Evolutionary conservation across 2,329 filamentous ascomycete genomes (phyloP).

Genomic region (Fusarium pseudoanthophilum): DNA sequence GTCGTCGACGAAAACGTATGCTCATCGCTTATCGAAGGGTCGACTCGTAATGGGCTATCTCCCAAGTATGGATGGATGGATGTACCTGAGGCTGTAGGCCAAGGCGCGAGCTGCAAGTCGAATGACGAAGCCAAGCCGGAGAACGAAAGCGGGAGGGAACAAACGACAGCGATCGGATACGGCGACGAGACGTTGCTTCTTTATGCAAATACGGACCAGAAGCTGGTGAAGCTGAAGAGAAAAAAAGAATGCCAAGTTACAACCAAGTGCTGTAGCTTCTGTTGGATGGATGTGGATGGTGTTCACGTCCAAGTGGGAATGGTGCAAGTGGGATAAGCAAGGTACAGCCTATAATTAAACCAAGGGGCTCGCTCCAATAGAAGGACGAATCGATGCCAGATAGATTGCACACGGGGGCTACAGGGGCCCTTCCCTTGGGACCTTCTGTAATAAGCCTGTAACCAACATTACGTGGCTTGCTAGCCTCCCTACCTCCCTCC

Average conservation of each 20-base stretch:
- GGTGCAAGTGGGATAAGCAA: slow-evolving; percentile 26
- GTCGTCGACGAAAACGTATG: slow-evolving; percentile 9
- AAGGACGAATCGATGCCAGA: slow-evolving; percentile 27
- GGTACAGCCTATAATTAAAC: slow-evolving; percentile 37
- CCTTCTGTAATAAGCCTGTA: slow-evolving; percentile 20
- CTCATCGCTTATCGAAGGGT: slow-evolving; percentile 37
- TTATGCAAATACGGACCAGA: neutral
- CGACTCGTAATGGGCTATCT: slow-evolving; percentile 16
- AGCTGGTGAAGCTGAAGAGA: neutral
- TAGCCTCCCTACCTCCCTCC: neutral
- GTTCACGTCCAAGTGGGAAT: slow-evolving; percentile 30
- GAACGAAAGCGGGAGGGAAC: neutral
- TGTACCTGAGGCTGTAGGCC: slow-evolving; percentile 7
- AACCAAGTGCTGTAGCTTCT: slow-evolving; percentile 16
- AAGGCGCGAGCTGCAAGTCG: slow-evolving; percentile 25
- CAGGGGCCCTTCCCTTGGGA: slow-evolving; percentile 17
- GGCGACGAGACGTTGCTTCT: neutral
- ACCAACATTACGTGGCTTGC: slow-evolving; percentile 34
- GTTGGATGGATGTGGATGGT: slow-evolving; percentile 14
- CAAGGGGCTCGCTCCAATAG: slow-evolving; percentile 34
- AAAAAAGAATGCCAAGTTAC: slow-evolving; percentile 25
- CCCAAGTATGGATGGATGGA: neutral
- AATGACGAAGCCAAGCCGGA: slow-evolving; percentile 18
- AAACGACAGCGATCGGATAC: neutral
- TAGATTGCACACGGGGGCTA: slow-evolving; percentile 29